These are phyloP conservation scores for Cadophora sp. DNA, from an alignment of 2,329 filamentous ascomycete genomes.

Conservation along the genomic window DNA sequence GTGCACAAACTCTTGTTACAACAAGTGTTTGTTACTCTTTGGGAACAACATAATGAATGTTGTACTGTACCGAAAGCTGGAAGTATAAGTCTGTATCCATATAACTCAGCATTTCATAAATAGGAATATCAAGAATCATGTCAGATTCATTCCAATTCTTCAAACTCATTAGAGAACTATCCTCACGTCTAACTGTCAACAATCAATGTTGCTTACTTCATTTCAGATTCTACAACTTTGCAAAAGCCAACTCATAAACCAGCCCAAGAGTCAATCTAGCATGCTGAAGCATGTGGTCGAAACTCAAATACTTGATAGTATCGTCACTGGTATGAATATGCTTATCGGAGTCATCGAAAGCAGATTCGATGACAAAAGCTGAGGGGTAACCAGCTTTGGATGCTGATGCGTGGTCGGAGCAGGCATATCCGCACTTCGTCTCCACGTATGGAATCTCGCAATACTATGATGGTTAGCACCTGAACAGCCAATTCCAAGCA, in stretches of 20 bases:
- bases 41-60: no score
- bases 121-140: no score
- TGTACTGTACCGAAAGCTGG: no score
- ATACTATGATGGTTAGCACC: constrained; percentile 60
- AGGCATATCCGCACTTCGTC: constrained; percentile 89
- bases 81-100: no score
- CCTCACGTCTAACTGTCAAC: not conserved
- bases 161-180: not conserved
- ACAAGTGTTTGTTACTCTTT: no score
- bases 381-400: constrained; percentile 77
- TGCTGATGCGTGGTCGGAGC: constrained; percentile 76
- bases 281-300: constrained; percentile 92
- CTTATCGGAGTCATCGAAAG: constrained; percentile 69
- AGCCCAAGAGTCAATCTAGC: constrained; percentile 83
- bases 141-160: no score
- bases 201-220: not conserved
- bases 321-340: constrained; percentile 77
- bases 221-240: constrained; percentile 50
- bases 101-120: no score
- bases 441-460: constrained; percentile 87
- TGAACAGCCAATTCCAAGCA: not conserved
- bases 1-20: no score
- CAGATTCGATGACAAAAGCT: constrained; percentile 78
- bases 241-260: constrained; percentile 83
- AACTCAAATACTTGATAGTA: constrained; percentile 74